A percentile compares a stretch with the other conserved stretches of the same genome.
Conservation (phyloP, 495 filamentous ascomycete species). For the Podospora comata region DNA sequence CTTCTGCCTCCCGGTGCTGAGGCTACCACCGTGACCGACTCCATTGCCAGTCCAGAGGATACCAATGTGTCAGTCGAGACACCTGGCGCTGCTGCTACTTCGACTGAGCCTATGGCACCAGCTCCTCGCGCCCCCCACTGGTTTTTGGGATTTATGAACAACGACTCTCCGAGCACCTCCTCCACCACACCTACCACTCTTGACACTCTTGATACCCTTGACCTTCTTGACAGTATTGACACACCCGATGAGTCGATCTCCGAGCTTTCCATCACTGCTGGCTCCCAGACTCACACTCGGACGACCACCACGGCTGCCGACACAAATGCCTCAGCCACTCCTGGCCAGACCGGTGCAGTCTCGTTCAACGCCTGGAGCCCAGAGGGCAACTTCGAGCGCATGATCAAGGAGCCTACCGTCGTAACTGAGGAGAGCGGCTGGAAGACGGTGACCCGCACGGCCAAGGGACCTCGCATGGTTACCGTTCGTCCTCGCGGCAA, state of each 20-base stretch:
- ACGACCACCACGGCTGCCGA: not conserved
- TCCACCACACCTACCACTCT: too few relatives aligned
- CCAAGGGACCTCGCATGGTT: not conserved
- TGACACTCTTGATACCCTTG: not conserved
- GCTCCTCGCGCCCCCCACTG: not conserved
- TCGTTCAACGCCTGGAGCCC: slow-evolving; percentile 22
- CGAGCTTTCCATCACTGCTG: not conserved
- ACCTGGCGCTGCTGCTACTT: not conserved
- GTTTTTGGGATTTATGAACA: not conserved
- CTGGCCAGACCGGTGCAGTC: not conserved
- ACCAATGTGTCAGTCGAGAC: not conserved
- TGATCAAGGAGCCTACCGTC: not conserved
- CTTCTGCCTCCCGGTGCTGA: not conserved
- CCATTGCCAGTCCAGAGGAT: not conserved
- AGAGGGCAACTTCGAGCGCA: not conserved
- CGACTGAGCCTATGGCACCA: not conserved
- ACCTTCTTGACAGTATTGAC: not conserved
- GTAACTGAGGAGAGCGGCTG: not conserved
- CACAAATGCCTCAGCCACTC: too few relatives aligned
- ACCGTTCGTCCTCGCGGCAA: not conserved
- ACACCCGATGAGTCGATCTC: not conserved
- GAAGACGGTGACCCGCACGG: not conserved
- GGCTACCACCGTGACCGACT: not conserved
- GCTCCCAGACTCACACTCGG: not conserved
- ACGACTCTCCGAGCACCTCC: too few relatives aligned